Evolutionary conservation across 1,284 basidiomycete species (phyloP).

Genomic region (Boletellus deceptivus): DNA sequence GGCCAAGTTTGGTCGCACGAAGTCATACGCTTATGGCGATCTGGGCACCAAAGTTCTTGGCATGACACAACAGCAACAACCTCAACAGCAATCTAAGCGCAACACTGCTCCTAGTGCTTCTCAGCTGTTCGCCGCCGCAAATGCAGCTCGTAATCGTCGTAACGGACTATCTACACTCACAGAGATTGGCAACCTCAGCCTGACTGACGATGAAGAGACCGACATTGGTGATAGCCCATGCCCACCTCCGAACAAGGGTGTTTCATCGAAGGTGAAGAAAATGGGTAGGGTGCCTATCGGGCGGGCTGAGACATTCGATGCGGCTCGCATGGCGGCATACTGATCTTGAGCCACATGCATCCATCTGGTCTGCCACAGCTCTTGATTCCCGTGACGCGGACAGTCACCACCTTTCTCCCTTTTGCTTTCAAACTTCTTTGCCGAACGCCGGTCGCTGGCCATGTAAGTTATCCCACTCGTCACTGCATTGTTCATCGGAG

Average conservation of each 20-base stretch:
- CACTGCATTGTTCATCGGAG: constrained; percentile 4
- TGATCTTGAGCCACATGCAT: constrained; percentile 10
- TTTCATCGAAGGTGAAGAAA: constrained; percentile 52
- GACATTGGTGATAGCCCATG: constrained; percentile 80
- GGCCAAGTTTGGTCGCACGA: constrained; percentile 80
- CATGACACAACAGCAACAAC: constrained; percentile 38
- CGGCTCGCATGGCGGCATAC: constrained; percentile 44
- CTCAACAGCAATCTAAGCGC: constrained; percentile 49
- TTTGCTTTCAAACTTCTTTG: constrained; percentile 9
- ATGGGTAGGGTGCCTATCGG: constrained; percentile 45
- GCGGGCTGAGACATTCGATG: constrained; percentile 65
- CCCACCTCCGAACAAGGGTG: constrained; percentile 64
- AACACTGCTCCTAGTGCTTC: constrained; percentile 56
- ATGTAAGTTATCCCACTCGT: constrained; percentile 6
- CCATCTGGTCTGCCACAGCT: constrained; percentile 3
- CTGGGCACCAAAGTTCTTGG: constrained; percentile 39
- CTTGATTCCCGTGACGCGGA: constrained; percentile 3
- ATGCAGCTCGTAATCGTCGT: constrained; percentile 59
- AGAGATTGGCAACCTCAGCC: constrained; percentile 59
- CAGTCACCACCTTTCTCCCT: constrained; percentile 1
- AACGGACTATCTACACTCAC: constrained; percentile 57
- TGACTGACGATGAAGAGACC: constrained; percentile 68
- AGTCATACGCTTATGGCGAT: constrained; percentile 88
- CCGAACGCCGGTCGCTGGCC: constrained; percentile 7
- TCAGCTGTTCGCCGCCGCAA: constrained; percentile 64